Evolutionary conservation across 1,284 basidiomycete genomes (phyloP), one percentile per base, ranked within the genome.

Genomic region (Stereum hirsutum): DNA sequence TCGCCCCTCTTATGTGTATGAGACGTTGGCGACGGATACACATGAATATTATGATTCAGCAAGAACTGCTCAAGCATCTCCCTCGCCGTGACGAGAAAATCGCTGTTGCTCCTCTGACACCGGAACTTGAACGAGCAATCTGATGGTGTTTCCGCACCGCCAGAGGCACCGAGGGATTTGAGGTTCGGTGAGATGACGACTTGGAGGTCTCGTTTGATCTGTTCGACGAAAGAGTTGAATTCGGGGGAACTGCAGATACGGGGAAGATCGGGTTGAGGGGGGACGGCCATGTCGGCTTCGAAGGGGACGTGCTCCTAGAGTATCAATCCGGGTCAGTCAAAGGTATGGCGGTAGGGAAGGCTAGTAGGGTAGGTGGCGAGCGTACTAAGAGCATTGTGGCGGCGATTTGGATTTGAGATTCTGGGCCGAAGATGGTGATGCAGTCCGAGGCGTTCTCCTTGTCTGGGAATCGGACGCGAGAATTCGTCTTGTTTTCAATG

Each of bases 401-500:
- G 24, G 95, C 93, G 53, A 97, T 94, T 62, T 95, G 91, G 12
- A 97, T 89, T 62, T 99, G 95, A 53, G 84, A 89, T 61, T 98
- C 94, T 15, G 95, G 95, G 2, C 95, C 95, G 60, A 93, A 98
- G 54, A 99, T 90, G 20, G 80, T 85, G 32, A 99, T 87, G 25
- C 89, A 71, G 55, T 95, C 92, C 35, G 88, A 92, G 3, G 91
- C 94, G 5, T 80, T 82, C 68, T 97, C 94, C 62, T 93, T 94
- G 65, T 94, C 90, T 3, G 95, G 94, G 74, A 98, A 98, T 39
- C 89, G 84, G 36, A 99, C 86, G 33, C 78, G 78, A 39, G 90
- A 97, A 60, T 94, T 96, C 12, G 94, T 98, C 74, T 97, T 98
- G 44, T 78, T 76, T 66, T 98, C 93, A 54, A 98, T 97, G 60